phyloP scores from a whole-genome alignment of 257 asterid genomes.

The Plantago ovata region DNA sequence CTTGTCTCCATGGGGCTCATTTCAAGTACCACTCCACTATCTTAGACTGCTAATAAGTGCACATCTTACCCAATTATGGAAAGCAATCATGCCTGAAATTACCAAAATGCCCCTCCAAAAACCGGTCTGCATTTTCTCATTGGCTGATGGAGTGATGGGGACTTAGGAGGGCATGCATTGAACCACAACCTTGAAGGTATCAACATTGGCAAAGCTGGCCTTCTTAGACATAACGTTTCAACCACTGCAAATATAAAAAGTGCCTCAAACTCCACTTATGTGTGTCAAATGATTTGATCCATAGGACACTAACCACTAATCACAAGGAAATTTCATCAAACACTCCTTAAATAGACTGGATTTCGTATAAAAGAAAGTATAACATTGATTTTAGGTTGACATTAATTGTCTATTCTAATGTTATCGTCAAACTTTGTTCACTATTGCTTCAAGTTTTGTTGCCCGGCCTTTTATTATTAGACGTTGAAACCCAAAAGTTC shows the following conservation, averaged over 20 bases:
- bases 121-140: neutral
- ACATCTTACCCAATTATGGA: constrained; percentile 1
- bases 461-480: too few species aligned
- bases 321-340: neutral
- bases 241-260: constrained; percentile 16
- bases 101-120: neutral
- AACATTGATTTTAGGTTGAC: too few species aligned
- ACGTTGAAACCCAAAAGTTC: too few species aligned
- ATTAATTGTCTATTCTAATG: too few species aligned
- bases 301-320: constrained; percentile 1
- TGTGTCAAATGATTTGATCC: constrained; percentile 6
- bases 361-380: too few species aligned
- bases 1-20: constrained; percentile 26
- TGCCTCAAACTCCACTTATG: constrained; percentile 10
- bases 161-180: neutral
- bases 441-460: too few species aligned
- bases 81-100: neutral
- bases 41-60: neutral
- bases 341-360: too few species aligned
- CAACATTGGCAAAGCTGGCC: constrained; percentile 18
- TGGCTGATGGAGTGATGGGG: constrained; percentile 3
- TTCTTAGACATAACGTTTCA: constrained; percentile 28
- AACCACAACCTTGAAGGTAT: constrained; percentile 13
- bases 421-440: too few species aligned
- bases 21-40: constrained; percentile 1